Conservation (phyloP, 805 yeast species). For the Priceomyces castillae region DNA sequence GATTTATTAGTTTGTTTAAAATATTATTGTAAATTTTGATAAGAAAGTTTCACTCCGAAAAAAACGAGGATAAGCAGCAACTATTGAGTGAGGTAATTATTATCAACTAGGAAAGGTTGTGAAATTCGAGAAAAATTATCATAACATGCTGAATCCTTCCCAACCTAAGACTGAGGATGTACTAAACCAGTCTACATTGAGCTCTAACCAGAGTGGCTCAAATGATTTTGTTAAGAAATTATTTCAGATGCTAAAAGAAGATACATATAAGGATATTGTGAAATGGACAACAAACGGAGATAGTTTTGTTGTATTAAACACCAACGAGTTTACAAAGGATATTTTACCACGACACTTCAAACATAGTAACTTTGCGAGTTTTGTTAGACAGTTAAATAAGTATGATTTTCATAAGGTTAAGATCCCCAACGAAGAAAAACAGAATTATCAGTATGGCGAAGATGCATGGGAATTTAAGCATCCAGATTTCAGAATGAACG, state of each 20-base stretch:
- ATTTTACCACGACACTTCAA: slow-evolving; percentile 92
- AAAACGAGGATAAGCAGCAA: background rate
- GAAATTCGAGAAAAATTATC: background rate
- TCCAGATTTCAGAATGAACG: slow-evolving; percentile 78
- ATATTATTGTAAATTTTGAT: background rate
- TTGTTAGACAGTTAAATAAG: slow-evolving; percentile 93
- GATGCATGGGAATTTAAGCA: slow-evolving; percentile 95
- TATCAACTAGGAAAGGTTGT: background rate
- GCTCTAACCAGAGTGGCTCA: slow-evolving; percentile 48
- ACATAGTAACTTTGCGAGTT: slow-evolving; percentile 91
- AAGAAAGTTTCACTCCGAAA: background rate
- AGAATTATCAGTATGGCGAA: slow-evolving; percentile 57
- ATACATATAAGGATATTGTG: slow-evolving; percentile 70
- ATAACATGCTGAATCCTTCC: slow-evolving; percentile 3
- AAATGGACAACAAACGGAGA: slow-evolving; percentile 87
- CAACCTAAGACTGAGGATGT: slow-evolving; percentile 7
- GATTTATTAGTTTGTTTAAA: background rate
- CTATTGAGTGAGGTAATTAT: background rate
- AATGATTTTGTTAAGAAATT: slow-evolving; percentile 77
- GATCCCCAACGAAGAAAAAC: slow-evolving; percentile 59
- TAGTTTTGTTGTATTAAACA: slow-evolving; percentile 83
- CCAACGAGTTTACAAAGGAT: slow-evolving; percentile 84
- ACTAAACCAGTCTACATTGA: slow-evolving; percentile 14
- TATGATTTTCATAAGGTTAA: slow-evolving; percentile 97
- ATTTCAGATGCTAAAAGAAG: slow-evolving; percentile 81